These are phyloP conservation scores for Nemania sp. DNA, from an alignment of 2,329 filamentous ascomycete species.

Conservation along the genomic window DNA sequence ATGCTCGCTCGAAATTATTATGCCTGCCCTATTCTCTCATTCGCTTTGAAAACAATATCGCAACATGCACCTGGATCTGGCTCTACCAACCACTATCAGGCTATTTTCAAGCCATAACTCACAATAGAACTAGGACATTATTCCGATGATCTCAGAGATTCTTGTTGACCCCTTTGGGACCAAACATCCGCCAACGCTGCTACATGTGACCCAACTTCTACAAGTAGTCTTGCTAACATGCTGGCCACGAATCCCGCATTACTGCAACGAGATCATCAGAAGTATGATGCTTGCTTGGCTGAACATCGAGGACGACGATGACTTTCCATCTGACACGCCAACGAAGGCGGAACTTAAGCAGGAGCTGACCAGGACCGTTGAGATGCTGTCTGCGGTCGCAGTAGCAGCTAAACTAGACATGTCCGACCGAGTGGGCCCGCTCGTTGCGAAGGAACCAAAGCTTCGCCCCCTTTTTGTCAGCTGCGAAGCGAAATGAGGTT, in stretches of 20 bases:
- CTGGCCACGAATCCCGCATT: conserved; percentile 69
- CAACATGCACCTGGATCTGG: no score
- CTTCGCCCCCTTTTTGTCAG: conserved; percentile 40
- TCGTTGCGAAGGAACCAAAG: conserved; percentile 44
- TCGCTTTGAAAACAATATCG: neutral
- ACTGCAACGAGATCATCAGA: conserved; percentile 66
- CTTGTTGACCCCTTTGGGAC: conserved; percentile 71
- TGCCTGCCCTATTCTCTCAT: neutral
- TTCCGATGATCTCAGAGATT: conserved; percentile 67
- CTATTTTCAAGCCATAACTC: neutral
- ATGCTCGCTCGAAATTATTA: neutral
- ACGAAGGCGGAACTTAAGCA: conserved; percentile 36
- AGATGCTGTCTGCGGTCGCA: conserved; percentile 43
- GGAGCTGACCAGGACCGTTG: conserved; percentile 41
- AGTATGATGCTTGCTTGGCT: conserved; percentile 66
- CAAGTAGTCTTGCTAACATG: conserved; percentile 62
- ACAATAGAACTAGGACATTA: conserved; percentile 54
- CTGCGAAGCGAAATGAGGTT: conserved; percentile 11
- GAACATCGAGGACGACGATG: conserved; percentile 49
- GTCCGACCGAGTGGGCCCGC: conserved; percentile 36
- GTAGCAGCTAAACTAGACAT: conserved; percentile 36
- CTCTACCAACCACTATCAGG: neutral
- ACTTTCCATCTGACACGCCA: conserved; percentile 10
- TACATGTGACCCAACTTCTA: conserved; percentile 56
- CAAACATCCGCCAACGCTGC: conserved; percentile 56